These are phyloP conservation scores for sweet orange (Citrus sinensis) DNA, from an alignment of 345 rosid species.

Conservation along the genomic window DVS_A1.0 CM039164.1:18966001-18966500, in stretches of 20 bases:
- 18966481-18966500: not conserved
- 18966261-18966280: not conserved
- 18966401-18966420: constrained; percentile 13
- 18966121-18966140: too few relatives aligned
- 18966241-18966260: not conserved
- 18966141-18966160: too few relatives aligned
- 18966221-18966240: constrained; percentile 11
- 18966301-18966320: too few relatives aligned
- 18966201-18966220: not conserved
- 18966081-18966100: too few relatives aligned
- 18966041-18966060: too few relatives aligned
- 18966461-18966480: constrained; percentile 5
- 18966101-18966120: too few relatives aligned
- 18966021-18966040: too few relatives aligned
- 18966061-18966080: too few relatives aligned
- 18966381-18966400: constrained; percentile 9
- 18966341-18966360: not conserved
- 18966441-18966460: constrained; percentile 20
- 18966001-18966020: too few relatives aligned
- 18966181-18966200: too few relatives aligned
- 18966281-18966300: not conserved
- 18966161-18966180: too few relatives aligned
- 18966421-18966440: constrained; percentile 13
- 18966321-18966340: not conserved
- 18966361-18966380: not conserved